Percentiles rank a stretch among this genome's conserved stretches.
Conservation (phyloP, 441 rosid species). For the Macaranga tanarius region DNA sequence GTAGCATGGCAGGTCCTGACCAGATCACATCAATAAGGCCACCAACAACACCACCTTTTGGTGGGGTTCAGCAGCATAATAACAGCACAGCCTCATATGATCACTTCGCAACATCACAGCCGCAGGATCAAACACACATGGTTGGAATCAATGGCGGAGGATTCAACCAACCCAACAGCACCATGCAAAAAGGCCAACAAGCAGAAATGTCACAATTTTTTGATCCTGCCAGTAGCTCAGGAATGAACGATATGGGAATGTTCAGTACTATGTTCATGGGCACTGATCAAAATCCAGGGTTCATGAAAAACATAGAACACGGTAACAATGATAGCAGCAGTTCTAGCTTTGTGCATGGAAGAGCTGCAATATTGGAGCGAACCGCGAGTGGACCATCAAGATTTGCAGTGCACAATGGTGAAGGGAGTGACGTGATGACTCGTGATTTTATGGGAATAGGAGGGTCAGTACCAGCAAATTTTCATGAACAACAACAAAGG, state of each 20-base stretch:
- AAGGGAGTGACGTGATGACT: conserved; percentile 38
- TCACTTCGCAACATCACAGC: conserved; percentile 28
- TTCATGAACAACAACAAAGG: conserved; percentile 39
- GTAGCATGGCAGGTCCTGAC: conserved; percentile 45
- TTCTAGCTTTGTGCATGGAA: conserved; percentile 33
- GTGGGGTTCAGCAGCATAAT: conserved; percentile 30
- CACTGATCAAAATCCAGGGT: conserved; percentile 32
- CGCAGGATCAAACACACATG: conserved; percentile 33
- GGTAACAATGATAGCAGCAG: conserved; percentile 12
- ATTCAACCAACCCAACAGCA: conserved; percentile 23
- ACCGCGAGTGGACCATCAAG: conserved; percentile 25
- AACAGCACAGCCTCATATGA: conserved; percentile 26
- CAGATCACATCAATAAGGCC: conserved; percentile 37
- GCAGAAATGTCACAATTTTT: conserved; percentile 44
- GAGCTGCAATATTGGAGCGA: conserved; percentile 25
- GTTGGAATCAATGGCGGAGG: conserved; percentile 35
- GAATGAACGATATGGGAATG: conserved; percentile 47
- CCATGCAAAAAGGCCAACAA: conserved; percentile 32
- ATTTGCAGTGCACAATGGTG: conserved; percentile 22
- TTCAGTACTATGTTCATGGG: conserved; percentile 41
- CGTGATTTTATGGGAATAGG: conserved; percentile 66
- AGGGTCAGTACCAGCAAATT: conserved; percentile 34
- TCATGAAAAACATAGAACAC: conserved; percentile 35
- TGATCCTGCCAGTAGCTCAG: conserved; percentile 29
- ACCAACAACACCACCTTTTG: conserved; percentile 9